These are phyloP conservation scores for Mangifera indica DNA, from an alignment of 345 rosid genomes.

Conservation along the genomic window DNA sequence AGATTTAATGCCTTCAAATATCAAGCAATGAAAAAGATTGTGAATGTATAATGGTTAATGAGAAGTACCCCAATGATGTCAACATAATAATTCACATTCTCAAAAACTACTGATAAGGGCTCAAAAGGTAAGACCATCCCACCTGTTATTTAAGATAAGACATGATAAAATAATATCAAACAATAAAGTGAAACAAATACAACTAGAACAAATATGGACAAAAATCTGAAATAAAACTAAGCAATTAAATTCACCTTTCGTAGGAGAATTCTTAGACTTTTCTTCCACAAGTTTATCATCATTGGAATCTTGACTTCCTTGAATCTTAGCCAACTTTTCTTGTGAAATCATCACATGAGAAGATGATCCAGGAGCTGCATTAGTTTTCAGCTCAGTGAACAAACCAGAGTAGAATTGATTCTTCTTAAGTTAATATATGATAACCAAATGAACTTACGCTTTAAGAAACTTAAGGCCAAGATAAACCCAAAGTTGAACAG, in stretches of 20 bases:
- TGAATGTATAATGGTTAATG: not conserved
- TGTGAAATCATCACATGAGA: conserved; percentile 60
- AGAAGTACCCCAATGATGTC: conserved; percentile 55
- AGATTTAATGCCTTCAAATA: too few relatives aligned
- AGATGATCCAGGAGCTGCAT: conserved; percentile 69
- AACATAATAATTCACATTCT: conserved; percentile 50
- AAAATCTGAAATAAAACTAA: not conserved
- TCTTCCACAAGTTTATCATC: conserved; percentile 10
- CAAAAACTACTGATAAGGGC: conserved; percentile 52
- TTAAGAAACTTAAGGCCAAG: conserved; percentile 60
- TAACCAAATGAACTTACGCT: conserved; percentile 43
- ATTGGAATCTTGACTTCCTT: conserved; percentile 36
- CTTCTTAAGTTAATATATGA: not conserved
- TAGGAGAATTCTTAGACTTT: conserved; percentile 6
- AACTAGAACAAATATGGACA: not conserved
- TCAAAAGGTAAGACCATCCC: conserved; percentile 60
- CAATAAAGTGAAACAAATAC: not conserved
- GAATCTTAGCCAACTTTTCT: conserved; percentile 47
- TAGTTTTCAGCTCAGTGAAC: not conserved
- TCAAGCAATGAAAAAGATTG: not conserved
- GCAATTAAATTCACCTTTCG: conserved; percentile 18
- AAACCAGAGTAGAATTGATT: not conserved
- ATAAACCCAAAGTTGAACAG: conserved; percentile 62
- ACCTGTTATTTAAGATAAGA: conserved; percentile 34
- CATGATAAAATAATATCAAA: not conserved